Conservation (phyloP, 441 rosid species). For the Breynia disticha region DNA sequence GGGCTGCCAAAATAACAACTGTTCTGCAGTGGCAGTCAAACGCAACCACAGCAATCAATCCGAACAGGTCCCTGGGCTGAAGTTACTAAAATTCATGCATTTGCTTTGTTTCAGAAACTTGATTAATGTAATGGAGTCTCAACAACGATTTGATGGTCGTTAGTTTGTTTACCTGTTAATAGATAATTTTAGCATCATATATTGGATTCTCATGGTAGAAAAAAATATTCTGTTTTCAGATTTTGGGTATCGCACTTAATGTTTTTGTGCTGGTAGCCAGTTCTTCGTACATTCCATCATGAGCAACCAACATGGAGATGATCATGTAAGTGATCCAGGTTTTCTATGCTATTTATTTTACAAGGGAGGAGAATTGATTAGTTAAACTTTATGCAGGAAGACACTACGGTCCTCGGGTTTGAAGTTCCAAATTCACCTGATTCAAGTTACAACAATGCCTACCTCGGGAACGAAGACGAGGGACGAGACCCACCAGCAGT, state of each 20-base stretch:
- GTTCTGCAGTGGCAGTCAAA: too few relatives aligned
- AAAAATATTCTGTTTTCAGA: constrained; percentile 22
- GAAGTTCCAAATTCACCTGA: constrained; percentile 86
- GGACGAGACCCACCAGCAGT: constrained; percentile 74
- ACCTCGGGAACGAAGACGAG: constrained; percentile 58
- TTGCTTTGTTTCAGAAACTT: too few relatives aligned
- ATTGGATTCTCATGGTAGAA: constrained; percentile 6
- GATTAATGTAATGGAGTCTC: too few relatives aligned
- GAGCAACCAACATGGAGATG: constrained; percentile 46
- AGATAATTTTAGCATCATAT: background rate
- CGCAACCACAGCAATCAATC: too few relatives aligned
- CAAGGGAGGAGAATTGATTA: constrained; percentile 8
- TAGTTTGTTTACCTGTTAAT: too few relatives aligned
- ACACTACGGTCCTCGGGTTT: constrained; percentile 67
- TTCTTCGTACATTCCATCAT: constrained; percentile 29
- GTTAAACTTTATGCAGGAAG: constrained; percentile 41
- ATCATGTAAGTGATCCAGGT: constrained; percentile 38
- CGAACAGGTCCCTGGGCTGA: too few relatives aligned
- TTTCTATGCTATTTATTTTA: constrained; percentile 6
- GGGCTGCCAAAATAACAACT: too few relatives aligned
- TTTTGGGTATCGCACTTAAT: constrained; percentile 20
- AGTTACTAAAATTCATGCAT: too few relatives aligned
- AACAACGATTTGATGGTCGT: too few relatives aligned
- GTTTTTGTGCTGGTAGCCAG: constrained; percentile 19
- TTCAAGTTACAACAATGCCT: constrained; percentile 73